Percentiles rank a stretch among this genome's conserved stretches.
These are phyloP conservation scores for Aphanomyces stellatus DNA, from an alignment of 352 stramenopile species.

Conservation along the genomic window DNA sequence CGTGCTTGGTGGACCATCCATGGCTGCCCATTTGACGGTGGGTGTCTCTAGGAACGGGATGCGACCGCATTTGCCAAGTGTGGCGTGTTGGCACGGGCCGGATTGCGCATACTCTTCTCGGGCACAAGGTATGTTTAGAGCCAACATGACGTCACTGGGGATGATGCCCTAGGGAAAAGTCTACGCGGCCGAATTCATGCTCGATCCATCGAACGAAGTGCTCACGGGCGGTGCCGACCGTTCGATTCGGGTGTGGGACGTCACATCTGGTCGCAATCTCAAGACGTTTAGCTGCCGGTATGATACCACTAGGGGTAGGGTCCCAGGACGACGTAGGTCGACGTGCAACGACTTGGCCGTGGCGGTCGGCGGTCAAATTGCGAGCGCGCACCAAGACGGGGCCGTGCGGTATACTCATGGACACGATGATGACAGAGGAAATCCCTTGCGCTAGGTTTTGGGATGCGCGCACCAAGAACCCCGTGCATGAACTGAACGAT, in stretches of 20 bases:
- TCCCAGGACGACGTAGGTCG: conserved; percentile 23
- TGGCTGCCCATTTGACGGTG: neutral
- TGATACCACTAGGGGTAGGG: neutral
- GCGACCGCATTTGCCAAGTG: conserved; percentile 78
- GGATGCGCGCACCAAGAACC: conserved; percentile 48
- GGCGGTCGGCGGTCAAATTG: conserved; percentile 47
- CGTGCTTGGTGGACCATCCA: conserved; percentile 32
- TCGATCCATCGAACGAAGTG: conserved; percentile 44
- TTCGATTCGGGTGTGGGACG: conserved; percentile 70
- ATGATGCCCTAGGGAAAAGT: conserved; percentile 42
- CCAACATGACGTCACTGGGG: too few species aligned
- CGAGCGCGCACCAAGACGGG: conserved; percentile 70
- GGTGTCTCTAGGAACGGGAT: conserved; percentile 36
- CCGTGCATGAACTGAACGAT: conserved; percentile 41
- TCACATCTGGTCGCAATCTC: conserved; percentile 47
- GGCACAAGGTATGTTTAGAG: conserved; percentile 57
- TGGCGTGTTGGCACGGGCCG: conserved; percentile 74
- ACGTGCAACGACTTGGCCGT: conserved; percentile 65
- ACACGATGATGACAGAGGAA: too few species aligned
- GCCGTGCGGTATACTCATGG: conserved; percentile 31
- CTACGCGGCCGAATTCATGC: conserved; percentile 65
- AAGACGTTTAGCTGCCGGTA: conserved; percentile 59
- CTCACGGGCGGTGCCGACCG: conserved; percentile 69
- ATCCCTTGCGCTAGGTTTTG: conserved; percentile 36
- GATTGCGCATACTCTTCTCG: conserved; percentile 74